Base-by-base conservation (phyloP, 257 asterid species). In the Verbascum thapsus region DNA sequence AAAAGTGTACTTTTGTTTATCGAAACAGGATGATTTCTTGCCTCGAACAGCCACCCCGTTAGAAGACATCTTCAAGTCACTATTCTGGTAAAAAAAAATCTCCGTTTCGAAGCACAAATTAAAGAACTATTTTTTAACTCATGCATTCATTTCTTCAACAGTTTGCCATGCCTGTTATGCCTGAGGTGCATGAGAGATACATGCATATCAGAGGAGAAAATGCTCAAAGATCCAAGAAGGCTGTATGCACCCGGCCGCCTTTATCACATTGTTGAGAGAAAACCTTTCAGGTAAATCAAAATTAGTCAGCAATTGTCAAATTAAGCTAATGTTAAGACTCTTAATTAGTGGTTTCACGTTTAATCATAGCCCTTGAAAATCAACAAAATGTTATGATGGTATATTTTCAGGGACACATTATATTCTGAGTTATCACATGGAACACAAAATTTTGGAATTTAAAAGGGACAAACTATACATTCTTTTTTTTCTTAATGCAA, bases 1-100 rank as follows among this genome's bases (percentile, higher is more conserved):
- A 53, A 53, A 20, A 39, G n/a, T 38, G 35, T 52, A 37, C 13
- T 48, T 26, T 63, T n/a, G 9, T 48, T 64, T 78, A 40, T 26
- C 74, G 75, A 67, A 67, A 60, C 81, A 90, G 95, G 97, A 87
- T 19, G 95, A 90, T 76, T 90, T 90, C 82, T 85, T 90, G 81
- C 95, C 95, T 45, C 86, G 95, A 49, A 90, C 95, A 13, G 95
- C 94, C 64, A 87, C 95, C 18, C 95, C 97, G n/a, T 73, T 87
- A 88, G 97, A 90, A 77, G 97, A 90, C 77, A 81, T 90, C 64
- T 90, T 90, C 84, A 87, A 90, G 77, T 90, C 97, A 26, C 76
- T 90, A 26, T 79, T 90, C 80, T 90, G 95, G 97, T 90, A 78
- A 69, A 71, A 41, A 55, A 61, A 39, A 61, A 39, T 35, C 30